phyloP scores from a whole-genome alignment of 108 stramenopile species.

The Mayamaea pseudoterrestris region DNA sequence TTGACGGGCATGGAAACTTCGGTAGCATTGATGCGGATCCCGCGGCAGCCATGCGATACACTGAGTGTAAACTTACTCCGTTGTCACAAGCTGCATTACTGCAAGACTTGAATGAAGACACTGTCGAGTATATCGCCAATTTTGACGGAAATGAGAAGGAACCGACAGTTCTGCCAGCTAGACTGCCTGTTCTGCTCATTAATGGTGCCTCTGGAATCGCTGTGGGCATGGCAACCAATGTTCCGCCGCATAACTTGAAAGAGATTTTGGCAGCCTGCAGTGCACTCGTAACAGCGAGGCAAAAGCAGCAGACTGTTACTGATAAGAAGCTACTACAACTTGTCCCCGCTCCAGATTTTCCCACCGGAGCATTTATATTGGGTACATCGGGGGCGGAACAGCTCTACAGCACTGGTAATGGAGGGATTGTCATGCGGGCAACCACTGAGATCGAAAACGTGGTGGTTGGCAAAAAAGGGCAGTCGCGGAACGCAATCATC shows the following conservation, averaged over 20 bases:
- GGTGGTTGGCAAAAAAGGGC: slow-evolving; percentile 19
- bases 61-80: slow-evolving; percentile 79
- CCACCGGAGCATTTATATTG: slow-evolving; percentile 87
- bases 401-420: slow-evolving; percentile 84
- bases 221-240: slow-evolving; percentile 96
- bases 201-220: slow-evolving; percentile 92
- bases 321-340: slow-evolving; percentile 66
- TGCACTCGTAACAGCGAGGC: slow-evolving; percentile 37
- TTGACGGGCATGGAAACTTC: slow-evolving; percentile 96
- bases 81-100: slow-evolving; percentile 70
- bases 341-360: slow-evolving; percentile 92
- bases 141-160: slow-evolving; percentile 93
- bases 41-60: slow-evolving; percentile 96
- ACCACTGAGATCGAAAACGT: slow-evolving; percentile 77
- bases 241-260: slow-evolving; percentile 92
- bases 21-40: slow-evolving; percentile 93
- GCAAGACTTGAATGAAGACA: slow-evolving; percentile 69
- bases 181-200: slow-evolving; percentile 81
- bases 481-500: slow-evolving; percentile 75
- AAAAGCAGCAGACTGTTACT: slow-evolving; percentile 12
- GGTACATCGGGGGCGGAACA: slow-evolving; percentile 61
- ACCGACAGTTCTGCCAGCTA: slow-evolving; percentile 85
- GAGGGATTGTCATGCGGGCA: slow-evolving; percentile 78
- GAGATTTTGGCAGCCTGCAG: slow-evolving; percentile 78
- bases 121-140: slow-evolving; percentile 80